A percentile compares a stretch with the other conserved stretches of the same genome.
Evolutionary conservation across 176 grass and related monocot species (phyloP).

Genomic region (Aegilops umbellulata): DNA sequence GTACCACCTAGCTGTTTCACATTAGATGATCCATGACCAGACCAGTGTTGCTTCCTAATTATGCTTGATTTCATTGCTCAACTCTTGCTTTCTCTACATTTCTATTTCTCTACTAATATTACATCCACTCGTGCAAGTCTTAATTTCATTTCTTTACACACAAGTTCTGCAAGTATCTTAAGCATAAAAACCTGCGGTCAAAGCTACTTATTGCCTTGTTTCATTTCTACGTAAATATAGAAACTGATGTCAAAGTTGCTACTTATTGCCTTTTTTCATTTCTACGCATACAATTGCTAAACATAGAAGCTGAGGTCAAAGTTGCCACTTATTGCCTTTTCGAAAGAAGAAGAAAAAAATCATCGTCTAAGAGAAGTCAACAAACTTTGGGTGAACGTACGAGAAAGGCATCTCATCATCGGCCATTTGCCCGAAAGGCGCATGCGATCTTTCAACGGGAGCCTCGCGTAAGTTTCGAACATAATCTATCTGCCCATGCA

Average conservation of each 20-base stretch:
- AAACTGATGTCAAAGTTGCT: too few species aligned
- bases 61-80: constrained; percentile 1
- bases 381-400: neutral
- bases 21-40: constrained; percentile 19
- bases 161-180: neutral
- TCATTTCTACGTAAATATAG: too few species aligned
- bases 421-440: neutral
- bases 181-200: neutral
- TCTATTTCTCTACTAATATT: neutral
- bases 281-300: too few species aligned
- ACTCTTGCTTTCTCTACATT: neutral
- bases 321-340: too few species aligned
- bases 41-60: constrained; percentile 1
- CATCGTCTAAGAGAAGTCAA: neutral
- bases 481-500: neutral
- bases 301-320: too few species aligned
- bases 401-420: neutral
- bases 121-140: neutral
- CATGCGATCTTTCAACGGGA: neutral
- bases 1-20: neutral
- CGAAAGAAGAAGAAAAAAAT: too few species aligned
- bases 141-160: neutral
- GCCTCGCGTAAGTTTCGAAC: constrained; percentile 32
- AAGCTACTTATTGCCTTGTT: neutral
- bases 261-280: too few species aligned